Percentiles rank a stretch among this genome's conserved stretches.
phyloP scores from a whole-genome alignment of 371 early-diverging fungal species.

The Lichtheimia corymbifera region DNA sequence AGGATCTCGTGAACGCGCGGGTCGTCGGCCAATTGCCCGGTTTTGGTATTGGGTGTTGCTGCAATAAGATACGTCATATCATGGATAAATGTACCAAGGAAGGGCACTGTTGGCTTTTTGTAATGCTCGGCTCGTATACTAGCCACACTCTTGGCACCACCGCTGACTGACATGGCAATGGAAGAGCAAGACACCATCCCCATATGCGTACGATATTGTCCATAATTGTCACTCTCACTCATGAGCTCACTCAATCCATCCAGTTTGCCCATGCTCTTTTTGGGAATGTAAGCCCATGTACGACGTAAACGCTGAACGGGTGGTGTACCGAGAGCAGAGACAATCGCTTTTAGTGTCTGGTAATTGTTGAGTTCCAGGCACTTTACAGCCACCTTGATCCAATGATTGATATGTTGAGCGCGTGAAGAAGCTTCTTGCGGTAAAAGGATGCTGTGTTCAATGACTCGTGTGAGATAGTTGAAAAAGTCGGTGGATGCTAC shows the following conservation, averaged over 20 bases:
- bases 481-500: conserved; percentile 81
- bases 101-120: conserved; percentile 71
- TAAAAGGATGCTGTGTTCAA: conserved; percentile 73
- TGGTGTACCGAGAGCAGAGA: conserved; percentile 72
- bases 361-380: conserved; percentile 70
- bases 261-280: conserved; percentile 63
- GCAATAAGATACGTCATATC: conserved; percentile 78
- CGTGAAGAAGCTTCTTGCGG: conserved; percentile 64
- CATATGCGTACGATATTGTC: conserved; percentile 69
- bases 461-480: conserved; percentile 76
- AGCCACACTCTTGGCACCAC: conserved; percentile 41
- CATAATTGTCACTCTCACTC: conserved; percentile 76
- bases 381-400: conserved; percentile 76
- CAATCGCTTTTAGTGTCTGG: conserved; percentile 76
- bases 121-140: conserved; percentile 45
- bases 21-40: conserved; percentile 45
- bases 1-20: conserved; percentile 56
- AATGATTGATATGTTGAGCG: conserved; percentile 67
- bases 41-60: conserved; percentile 43
- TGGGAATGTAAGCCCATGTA: conserved; percentile 76
- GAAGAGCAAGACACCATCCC: conserved; percentile 32
- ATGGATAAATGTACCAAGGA: conserved; percentile 78
- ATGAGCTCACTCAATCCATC: conserved; percentile 63
- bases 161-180: conserved; percentile 15
- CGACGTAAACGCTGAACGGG: conserved; percentile 75